Evolutionary conservation across 352 stramenopile genomes (phyloP).

Genomic region (Globisporangium ultimum): DNA sequence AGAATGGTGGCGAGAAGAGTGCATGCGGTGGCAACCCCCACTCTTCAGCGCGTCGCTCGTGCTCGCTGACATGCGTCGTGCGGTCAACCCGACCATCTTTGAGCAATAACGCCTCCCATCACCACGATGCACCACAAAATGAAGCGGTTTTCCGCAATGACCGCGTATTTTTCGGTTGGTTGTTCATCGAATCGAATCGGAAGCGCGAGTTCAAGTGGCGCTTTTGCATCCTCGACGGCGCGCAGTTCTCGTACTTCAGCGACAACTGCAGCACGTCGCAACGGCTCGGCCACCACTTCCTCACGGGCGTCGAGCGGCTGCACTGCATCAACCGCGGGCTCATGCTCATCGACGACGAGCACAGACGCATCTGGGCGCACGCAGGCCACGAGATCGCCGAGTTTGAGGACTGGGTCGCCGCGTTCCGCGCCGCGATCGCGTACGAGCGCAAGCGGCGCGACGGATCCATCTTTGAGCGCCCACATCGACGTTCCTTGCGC

Average conservation of each 20-base stretch:
- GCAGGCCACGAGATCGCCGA: conserved; percentile 23
- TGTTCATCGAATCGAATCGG: conserved; percentile 23
- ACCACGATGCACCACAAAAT: neutral
- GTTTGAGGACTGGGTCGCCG: conserved; percentile 35
- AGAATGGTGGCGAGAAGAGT: too few species aligned
- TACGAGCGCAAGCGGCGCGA: conserved; percentile 10
- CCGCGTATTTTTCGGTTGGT: conserved; percentile 30
- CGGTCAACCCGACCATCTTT: too few species aligned
- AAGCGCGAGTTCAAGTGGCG: conserved; percentile 36
- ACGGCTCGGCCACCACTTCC: conserved; percentile 12
- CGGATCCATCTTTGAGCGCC: conserved; percentile 21
- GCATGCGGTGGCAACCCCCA: neutral
- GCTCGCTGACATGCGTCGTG: conserved; percentile 2
- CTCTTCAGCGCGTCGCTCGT: conserved; percentile 7
- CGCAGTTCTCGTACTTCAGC: conserved; percentile 25
- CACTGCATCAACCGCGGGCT: conserved; percentile 41
- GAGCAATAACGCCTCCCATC: too few species aligned
- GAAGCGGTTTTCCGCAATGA: conserved; percentile 12
- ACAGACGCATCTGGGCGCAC: conserved; percentile 34
- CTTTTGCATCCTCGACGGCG: conserved; percentile 42
- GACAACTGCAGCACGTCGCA: conserved; percentile 10
- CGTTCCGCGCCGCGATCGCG: conserved; percentile 19
- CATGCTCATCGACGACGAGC: conserved; percentile 24
- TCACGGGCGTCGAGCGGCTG: conserved; percentile 34
- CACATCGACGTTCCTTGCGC: neutral